Evolutionary conservation across 2,329 filamentous ascomycete species (phyloP).

Genomic region (Colletotrichum falcatum): DNA sequence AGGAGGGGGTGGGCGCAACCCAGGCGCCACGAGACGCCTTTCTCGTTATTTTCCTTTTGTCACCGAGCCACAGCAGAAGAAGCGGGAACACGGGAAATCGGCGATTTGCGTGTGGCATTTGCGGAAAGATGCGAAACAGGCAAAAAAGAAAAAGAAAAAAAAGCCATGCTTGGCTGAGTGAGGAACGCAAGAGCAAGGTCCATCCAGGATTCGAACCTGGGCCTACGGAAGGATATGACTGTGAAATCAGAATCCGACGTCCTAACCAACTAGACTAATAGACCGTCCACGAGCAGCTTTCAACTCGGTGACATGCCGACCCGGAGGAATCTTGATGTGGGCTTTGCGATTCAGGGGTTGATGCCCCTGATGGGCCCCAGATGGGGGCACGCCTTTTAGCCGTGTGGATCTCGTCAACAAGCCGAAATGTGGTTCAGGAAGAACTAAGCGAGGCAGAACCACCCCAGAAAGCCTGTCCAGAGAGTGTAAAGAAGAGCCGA

Average conservation of each 20-base stretch:
- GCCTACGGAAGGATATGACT: constrained; percentile 23
- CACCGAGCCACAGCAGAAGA: neutral
- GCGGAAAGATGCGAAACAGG: neutral
- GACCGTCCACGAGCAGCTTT: neutral
- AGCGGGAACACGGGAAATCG: neutral
- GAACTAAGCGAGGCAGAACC: neutral
- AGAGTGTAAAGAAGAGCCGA: neutral
- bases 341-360: neutral
- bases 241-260: constrained; percentile 28
- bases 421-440: neutral
- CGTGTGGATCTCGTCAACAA: neutral
- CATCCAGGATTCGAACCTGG: constrained; percentile 35
- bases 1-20: neutral
- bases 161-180: too few relatives aligned
- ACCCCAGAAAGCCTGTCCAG: too few relatives aligned
- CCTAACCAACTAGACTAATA: constrained; percentile 38
- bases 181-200: neutral
- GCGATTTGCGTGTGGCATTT: neutral
- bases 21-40: neutral
- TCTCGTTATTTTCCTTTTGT: neutral
- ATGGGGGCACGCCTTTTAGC: neutral
- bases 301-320: rapidly evolving
- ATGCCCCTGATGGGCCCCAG: constrained; percentile 18
- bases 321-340: neutral
- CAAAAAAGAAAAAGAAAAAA: neutral